Percentiles rank a stretch among this genome's conserved stretches.
Conservation (phyloP, 1,284 basidiomycete genomes). For the Tremellales sp. region DNA sequence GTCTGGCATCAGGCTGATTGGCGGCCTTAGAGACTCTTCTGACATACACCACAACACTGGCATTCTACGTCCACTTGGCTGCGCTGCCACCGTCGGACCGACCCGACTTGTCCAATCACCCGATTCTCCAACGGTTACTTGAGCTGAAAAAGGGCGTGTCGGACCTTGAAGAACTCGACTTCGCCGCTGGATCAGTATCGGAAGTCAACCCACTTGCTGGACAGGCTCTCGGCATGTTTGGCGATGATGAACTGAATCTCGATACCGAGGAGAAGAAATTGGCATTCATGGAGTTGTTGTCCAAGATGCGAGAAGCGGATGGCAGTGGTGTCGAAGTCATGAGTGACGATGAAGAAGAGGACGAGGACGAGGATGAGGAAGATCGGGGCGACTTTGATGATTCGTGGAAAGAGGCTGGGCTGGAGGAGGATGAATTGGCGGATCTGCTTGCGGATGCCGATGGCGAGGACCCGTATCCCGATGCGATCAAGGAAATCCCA, state of each 20-base stretch:
- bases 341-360: conserved; percentile 15
- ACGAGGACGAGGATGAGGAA: conserved; percentile 23
- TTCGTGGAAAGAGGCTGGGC: conserved; percentile 31
- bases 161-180: conserved; percentile 76
- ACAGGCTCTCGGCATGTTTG: conserved; percentile 5
- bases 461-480: conserved; percentile 15
- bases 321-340: conserved; percentile 5
- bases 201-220: conserved; percentile 49
- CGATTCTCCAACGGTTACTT: conserved; percentile 75
- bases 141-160: conserved; percentile 78
- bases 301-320: conserved; percentile 15
- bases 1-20: not conserved
- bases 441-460: conserved; percentile 33
- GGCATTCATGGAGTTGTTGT: conserved; percentile 24
- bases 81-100: conserved; percentile 59
- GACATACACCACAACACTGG: conserved; percentile 83
- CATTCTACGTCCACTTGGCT: conserved; percentile 88
- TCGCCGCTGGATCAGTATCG: conserved; percentile 53
- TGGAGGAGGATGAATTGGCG: conserved; percentile 44
- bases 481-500: conserved; percentile 5
- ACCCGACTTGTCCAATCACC: conserved; percentile 68
- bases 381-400: conserved; percentile 32
- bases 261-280: conserved; percentile 21
- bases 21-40: conserved; percentile 72
- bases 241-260: conserved; percentile 22